Conservation (phyloP, 1,284 basidiomycete genomes). For the Athelia psychrophila region DNA sequence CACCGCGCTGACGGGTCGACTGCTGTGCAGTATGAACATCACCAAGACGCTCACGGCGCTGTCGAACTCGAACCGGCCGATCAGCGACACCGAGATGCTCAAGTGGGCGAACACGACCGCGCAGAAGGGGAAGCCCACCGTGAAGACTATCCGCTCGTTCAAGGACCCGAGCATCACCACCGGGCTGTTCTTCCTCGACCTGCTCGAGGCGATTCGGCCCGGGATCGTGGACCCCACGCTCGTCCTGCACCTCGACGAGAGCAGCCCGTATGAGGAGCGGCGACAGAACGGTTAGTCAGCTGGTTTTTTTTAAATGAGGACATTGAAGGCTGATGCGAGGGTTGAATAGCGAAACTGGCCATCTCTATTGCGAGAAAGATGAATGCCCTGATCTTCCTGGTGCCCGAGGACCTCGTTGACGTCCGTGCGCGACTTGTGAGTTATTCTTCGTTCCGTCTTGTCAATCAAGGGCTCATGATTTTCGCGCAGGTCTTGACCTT, state of each 20-base stretch:
- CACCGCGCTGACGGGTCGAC: neutral
- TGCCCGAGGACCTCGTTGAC: slow-evolving; percentile 95
- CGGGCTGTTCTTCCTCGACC: slow-evolving; percentile 91
- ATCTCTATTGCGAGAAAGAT: slow-evolving; percentile 98
- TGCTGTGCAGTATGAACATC: slow-evolving; percentile 71
- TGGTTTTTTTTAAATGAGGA: neutral
- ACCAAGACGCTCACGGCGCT: slow-evolving; percentile 86
- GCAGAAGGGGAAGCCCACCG: slow-evolving; percentile 65
- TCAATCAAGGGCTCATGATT: neutral
- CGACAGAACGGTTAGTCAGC: slow-evolving; percentile 79
- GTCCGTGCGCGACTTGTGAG: slow-evolving; percentile 79
- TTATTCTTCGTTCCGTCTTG: slow-evolving; percentile 9
- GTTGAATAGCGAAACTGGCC: slow-evolving; percentile 81
- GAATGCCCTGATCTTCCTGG: slow-evolving; percentile 95
- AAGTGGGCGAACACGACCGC: slow-evolving; percentile 95
- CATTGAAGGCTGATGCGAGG: neutral
- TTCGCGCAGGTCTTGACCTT: slow-evolving; percentile 64
- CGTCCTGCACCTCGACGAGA: slow-evolving; percentile 62
- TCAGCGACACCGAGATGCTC: slow-evolving; percentile 92
- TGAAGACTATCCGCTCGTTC: slow-evolving; percentile 83
- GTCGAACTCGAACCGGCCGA: slow-evolving; percentile 68
- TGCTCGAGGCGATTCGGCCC: slow-evolving; percentile 88
- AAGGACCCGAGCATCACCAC: slow-evolving; percentile 92
- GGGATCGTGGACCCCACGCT: slow-evolving; percentile 94
- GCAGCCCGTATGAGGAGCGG: slow-evolving; percentile 84